Percentiles rank a stretch among this genome's conserved stretches.
Conservation (phyloP, 345 rosid genomes). For the Hibiscus tridactylites region DNA sequence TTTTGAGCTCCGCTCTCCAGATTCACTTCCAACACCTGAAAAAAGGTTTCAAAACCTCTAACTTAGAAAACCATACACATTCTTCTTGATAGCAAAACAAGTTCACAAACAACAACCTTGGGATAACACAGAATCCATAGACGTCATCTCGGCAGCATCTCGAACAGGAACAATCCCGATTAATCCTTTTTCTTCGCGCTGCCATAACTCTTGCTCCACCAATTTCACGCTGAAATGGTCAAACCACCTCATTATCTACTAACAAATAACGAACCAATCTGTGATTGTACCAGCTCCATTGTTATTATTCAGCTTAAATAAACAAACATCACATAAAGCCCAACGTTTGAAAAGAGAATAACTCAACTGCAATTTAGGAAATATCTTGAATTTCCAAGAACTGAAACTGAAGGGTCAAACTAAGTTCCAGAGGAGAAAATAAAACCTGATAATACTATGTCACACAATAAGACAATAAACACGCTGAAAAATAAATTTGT, state of each 20-base stretch:
- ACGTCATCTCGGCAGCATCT: slow-evolving; percentile 57
- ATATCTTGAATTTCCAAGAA: not conserved
- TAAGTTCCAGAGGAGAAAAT: not conserved
- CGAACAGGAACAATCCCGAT: slow-evolving; percentile 93
- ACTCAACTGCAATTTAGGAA: not conserved
- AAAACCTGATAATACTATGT: not conserved
- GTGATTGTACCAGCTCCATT: not conserved
- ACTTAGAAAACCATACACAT: not conserved
- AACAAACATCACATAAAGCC: not conserved
- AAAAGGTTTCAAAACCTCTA: not conserved
- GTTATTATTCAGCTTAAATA: not conserved
- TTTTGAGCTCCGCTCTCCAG: slow-evolving; percentile 52
- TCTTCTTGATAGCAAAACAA: not conserved
- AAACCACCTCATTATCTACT: not conserved
- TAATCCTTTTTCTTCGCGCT: slow-evolving; percentile 91
- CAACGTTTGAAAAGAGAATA: not conserved
- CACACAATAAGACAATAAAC: not conserved
- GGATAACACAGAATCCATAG: slow-evolving; percentile 42
- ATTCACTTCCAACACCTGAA: slow-evolving; percentile 61
- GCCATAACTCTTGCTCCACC: slow-evolving; percentile 99
- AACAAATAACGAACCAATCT: slow-evolving; percentile 13
- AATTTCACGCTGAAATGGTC: slow-evolving; percentile 57
- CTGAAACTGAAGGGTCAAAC: not conserved
- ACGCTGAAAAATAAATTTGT: not conserved
- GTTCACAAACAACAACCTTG: slow-evolving; percentile 33